Evolutionary conservation across 78 protist genomes (phyloP).

Genomic region (Dictyostelium brefeldianum): DNA sequence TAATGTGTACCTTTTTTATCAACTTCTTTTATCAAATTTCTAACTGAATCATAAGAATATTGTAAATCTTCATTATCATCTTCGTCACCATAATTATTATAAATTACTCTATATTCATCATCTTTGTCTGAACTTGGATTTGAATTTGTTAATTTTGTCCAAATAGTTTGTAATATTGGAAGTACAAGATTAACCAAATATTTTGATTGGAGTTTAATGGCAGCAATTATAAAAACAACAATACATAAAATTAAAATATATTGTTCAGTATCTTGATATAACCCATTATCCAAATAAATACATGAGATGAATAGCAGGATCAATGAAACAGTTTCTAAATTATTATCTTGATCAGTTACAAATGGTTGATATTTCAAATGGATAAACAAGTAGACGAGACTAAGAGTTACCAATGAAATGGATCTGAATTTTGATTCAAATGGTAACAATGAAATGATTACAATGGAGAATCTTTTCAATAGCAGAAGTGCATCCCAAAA

Average conservation of each 20-base stretch:
- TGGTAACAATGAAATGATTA: constrained; percentile 19
- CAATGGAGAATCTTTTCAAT: constrained; percentile 39
- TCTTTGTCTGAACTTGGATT: neutral
- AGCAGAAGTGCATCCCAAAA: constrained; percentile 66
- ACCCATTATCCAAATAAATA: constrained; percentile 58
- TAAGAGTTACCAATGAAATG: constrained; percentile 1
- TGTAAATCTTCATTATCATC: constrained; percentile 16
- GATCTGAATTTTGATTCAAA: constrained; percentile 14
- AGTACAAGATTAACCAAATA: neutral
- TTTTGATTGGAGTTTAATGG: constrained; percentile 28
- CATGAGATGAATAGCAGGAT: constrained; percentile 37
- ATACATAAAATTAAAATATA: constrained; percentile 20
- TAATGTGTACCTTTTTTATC: neutral
- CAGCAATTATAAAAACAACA: constrained; percentile 11
- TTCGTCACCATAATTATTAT: constrained; percentile 4
- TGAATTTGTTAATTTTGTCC: neutral
- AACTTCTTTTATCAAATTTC: neutral
- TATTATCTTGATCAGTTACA: constrained; percentile 16
- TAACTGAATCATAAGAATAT: neutral
- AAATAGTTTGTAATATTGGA: constrained; percentile 3
- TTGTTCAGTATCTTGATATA: constrained; percentile 51
- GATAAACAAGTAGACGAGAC: constrained; percentile 22
- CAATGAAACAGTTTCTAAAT: constrained; percentile 58
- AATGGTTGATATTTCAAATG: constrained; percentile 65
- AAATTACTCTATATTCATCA: neutral